Evolutionary conservation across 2,329 filamentous ascomycete genomes (phyloP), one percentile per base, ranked within the genome.

Genomic region (Xylaria sp.): DNA sequence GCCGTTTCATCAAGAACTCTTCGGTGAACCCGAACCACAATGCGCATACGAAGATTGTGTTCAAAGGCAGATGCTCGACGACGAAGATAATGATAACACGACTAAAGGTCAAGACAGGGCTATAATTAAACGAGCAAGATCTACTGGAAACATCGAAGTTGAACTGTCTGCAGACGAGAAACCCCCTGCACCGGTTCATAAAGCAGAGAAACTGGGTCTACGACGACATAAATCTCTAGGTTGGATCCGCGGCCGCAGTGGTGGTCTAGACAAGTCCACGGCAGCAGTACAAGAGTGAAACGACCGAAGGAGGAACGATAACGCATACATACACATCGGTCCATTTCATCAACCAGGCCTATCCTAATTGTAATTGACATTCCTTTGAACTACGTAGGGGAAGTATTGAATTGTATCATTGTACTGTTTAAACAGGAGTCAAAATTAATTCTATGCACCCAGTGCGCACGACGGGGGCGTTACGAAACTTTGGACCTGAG

Each of bases 1-100:
- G 23, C 71, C 74, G 18, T 68, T 66, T 56, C 48, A 57, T 9
- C 64, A 70, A 5, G 67, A 67, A 28, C 43, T 62, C n/a, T 71
- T 67, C 18, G 65, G 58, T 31, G 70, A 71, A 12, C 65, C 71
- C 0, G 68, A 64, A 20, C 70, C 73, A 2, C 70, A 75, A 41
- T 62, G 74, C 23, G 72, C 72, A 20, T 76, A 76, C 60, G 75
- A 76, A 36, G 74, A 78, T 58, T 76, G 74, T 46, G 73, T 76
- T 10, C 75, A 72, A 13, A 74, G 70, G 28, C 75, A 78, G 48
- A 75, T 75, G 69, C 62, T 76, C 39, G 73, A 78, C 51, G 74
- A 77, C 43, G 72, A 75, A 39, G 60, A 71, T 31, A 63, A 72
- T 25, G 57, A 48, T 10, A 43, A 48, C 20, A 52, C 5, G n/a